phyloP scores from a whole-genome alignment of 2,329 filamentous ascomycete species.

The Chaetomium strumarium region DNA sequence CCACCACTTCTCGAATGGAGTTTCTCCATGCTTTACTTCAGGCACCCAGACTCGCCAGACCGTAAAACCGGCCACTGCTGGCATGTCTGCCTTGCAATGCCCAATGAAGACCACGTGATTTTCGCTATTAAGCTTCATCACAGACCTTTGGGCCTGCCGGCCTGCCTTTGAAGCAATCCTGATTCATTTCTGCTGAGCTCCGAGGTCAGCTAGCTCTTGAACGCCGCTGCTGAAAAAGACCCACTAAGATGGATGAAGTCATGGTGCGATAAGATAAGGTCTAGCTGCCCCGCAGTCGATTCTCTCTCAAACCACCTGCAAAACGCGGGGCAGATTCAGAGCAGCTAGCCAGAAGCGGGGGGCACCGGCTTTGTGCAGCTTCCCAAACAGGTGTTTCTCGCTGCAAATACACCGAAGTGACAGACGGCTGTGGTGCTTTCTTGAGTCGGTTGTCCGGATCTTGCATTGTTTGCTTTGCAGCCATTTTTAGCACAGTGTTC shows the following conservation, averaged over 20 bases:
- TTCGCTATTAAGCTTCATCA: background rate
- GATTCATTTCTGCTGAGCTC: background rate
- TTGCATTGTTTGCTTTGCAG: background rate
- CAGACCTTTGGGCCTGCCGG: background rate
- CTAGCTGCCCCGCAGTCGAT: constrained; percentile 17
- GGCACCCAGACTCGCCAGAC: no score
- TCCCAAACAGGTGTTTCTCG: no score
- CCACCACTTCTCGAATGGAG: constrained; percentile 2
- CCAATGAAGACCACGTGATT: background rate
- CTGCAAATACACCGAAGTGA: no score
- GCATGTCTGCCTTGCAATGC: constrained; percentile 10
- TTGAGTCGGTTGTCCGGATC: background rate
- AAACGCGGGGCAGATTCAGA: constrained; percentile 9
- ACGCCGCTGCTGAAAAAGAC: background rate
- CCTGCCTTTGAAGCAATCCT: background rate
- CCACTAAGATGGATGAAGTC: constrained; percentile 1
- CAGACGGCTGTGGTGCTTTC: no score
- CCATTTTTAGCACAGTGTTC: background rate
- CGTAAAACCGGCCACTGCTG: no score
- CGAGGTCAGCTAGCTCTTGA: background rate
- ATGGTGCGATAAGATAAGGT: constrained; percentile 25
- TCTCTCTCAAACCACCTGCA: background rate
- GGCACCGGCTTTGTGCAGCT: no score
- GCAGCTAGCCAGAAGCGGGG: no score
- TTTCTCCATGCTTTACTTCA: no score